Evolutionary conservation across 768 basidiomycete species (phyloP).

Genomic region (Lentinula sp.): DNA sequence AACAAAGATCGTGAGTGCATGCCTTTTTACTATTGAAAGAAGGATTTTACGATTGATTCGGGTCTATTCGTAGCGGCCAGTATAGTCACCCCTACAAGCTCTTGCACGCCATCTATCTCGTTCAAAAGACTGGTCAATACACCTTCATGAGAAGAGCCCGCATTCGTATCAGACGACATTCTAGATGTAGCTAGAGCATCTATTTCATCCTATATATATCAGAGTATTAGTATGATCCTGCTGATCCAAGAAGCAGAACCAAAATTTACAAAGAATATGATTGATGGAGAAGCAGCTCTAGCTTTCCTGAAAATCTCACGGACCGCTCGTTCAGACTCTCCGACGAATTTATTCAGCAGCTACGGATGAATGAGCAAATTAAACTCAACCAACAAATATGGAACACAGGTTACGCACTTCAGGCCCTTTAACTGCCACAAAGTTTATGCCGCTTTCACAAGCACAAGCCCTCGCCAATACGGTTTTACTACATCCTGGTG

Average conservation of each 20-base stretch:
- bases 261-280: conserved; percentile 86
- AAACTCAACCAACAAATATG: conserved; percentile 2
- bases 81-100: conserved; percentile 89
- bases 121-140: conserved; percentile 91
- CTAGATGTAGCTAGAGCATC: conserved; percentile 88
- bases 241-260: background rate
- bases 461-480: conserved; percentile 89
- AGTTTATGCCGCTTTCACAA: conserved; percentile 91
- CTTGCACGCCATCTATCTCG: conserved; percentile 98
- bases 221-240: background rate
- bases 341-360: conserved; percentile 95
- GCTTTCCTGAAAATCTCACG: conserved; percentile 96
- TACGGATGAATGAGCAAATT: conserved; percentile 23
- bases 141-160: conserved; percentile 67
- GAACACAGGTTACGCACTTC: conserved; percentile 52
- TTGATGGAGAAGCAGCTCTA: conserved; percentile 87
- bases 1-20: conserved; percentile 1
- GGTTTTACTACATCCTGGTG: conserved; percentile 97
- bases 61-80: conserved; percentile 96
- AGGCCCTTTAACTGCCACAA: conserved; percentile 95
- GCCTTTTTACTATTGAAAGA: background rate
- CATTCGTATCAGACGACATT: conserved; percentile 49
- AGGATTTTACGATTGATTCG: conserved; percentile 70
- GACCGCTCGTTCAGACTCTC: conserved; percentile 93
- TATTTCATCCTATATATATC: conserved; percentile 76